These are phyloP conservation scores for Ilex paraguariensis DNA, from an alignment of 305 asterid genomes.

Conservation along the genomic window DNA sequence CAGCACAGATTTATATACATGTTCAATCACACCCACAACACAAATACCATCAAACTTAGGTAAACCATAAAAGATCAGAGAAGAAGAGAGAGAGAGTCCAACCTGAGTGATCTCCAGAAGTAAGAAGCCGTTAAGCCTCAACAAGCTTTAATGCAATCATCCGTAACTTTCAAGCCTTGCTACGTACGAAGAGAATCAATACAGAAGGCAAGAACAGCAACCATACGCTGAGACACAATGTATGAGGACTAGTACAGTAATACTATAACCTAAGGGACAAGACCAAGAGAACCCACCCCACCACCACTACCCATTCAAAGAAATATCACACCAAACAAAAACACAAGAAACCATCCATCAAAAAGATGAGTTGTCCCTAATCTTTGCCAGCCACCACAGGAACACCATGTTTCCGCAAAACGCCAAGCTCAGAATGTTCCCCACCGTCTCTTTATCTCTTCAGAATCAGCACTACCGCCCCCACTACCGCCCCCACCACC, in stretches of 20 bases:
- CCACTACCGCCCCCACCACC: conserved; percentile 43
- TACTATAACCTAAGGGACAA: conserved; percentile 22
- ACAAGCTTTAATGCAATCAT: conserved; percentile 22
- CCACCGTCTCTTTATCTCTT: conserved; percentile 35
- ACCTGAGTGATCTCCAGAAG: conserved; percentile 12
- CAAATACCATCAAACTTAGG: background rate
- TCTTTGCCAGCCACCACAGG: conserved; percentile 69
- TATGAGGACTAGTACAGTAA: background rate
- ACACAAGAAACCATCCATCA: conserved; percentile 28
- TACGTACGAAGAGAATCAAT: conserved; percentile 13
- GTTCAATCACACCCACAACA: too few relatives aligned
- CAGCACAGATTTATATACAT: too few relatives aligned
- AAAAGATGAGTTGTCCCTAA: conserved; percentile 54
- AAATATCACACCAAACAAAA: conserved; percentile 26
- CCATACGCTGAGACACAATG: background rate
- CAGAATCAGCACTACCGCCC: conserved; percentile 59
- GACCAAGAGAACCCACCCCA: conserved; percentile 26
- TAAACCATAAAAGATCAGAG: background rate
- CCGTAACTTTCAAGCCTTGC: conserved; percentile 8
- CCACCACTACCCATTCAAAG: conserved; percentile 14
- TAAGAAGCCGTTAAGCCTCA: conserved; percentile 13
- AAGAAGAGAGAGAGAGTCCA: conserved; percentile 15
- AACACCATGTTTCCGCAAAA: conserved; percentile 67
- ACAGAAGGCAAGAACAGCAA: conserved; percentile 16
- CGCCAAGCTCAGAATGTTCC: conserved; percentile 62